These are phyloP conservation scores for Raphanus sativus DNA, from an alignment of 345 rosid genomes.

Conservation along the genomic window DNA sequence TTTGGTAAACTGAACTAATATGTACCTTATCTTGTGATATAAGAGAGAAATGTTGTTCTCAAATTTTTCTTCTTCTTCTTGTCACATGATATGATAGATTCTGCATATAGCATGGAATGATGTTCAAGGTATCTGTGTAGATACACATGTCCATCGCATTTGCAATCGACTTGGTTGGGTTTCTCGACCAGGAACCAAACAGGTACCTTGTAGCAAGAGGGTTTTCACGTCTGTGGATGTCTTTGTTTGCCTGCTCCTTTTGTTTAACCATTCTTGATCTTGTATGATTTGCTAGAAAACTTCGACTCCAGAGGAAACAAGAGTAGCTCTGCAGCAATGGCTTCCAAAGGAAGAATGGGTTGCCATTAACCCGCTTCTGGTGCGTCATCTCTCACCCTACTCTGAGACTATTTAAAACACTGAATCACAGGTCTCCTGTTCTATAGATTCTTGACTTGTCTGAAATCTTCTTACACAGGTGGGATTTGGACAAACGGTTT, in stretches of 20 bases:
- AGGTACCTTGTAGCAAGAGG: constrained; percentile 41
- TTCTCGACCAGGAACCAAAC: constrained; percentile 61
- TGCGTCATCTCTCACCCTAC: constrained; percentile 28
- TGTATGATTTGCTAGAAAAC: constrained; percentile 56
- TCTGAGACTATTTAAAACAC: no score
- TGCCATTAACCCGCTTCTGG: constrained; percentile 91
- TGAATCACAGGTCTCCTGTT: no score
- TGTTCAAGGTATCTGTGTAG: constrained; percentile 94
- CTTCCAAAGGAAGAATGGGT: constrained; percentile 96
- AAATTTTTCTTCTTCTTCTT: background rate
- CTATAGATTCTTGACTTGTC: background rate
- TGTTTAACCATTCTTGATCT: background rate
- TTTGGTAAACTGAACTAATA: constrained; percentile 18
- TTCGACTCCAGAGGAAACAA: constrained; percentile 81
- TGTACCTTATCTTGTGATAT: background rate
- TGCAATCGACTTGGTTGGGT: constrained; percentile 99
- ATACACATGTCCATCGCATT: constrained; percentile 93
- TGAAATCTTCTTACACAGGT: constrained; percentile 42
- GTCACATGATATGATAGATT: constrained; percentile 53
- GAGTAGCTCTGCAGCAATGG: constrained; percentile 88
- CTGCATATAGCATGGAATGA: constrained; percentile 89
- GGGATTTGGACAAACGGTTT: constrained; percentile 90
- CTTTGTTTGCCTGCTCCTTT: background rate
- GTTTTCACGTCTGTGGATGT: background rate
- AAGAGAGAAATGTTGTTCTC: background rate